These are phyloP conservation scores for Sporothrix globosa DNA, from an alignment of 2,329 filamentous ascomycete species.

Conservation along the genomic window DNA sequence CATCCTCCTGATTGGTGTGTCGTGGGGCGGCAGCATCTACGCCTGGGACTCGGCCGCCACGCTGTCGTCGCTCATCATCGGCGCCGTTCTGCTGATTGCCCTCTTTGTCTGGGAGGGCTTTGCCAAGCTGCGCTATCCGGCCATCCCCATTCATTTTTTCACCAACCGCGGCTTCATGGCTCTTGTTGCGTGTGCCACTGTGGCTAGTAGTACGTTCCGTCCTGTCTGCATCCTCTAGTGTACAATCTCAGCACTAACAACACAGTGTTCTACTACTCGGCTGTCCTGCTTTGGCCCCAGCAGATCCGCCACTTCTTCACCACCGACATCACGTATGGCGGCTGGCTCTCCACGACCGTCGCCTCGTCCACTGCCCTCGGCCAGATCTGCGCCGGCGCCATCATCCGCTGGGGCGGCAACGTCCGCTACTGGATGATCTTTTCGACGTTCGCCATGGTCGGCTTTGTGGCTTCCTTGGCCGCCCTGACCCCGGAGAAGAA, in stretches of 20 bases:
- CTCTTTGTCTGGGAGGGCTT: conserved; percentile 41
- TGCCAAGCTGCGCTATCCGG: conserved; percentile 42
- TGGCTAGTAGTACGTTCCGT: conserved; percentile 34
- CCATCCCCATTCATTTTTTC: conserved; percentile 46
- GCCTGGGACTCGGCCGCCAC: conserved; percentile 47
- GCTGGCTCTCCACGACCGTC: conserved; percentile 28
- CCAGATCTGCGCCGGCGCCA: conserved; percentile 28
- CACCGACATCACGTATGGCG: conserved; percentile 26
- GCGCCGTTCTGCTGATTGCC: conserved; percentile 36
- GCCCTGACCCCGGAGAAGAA: conserved; percentile 9
- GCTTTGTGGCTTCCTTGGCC: conserved; percentile 31
- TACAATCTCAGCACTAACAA: conserved; percentile 36
- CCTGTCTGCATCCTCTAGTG: background rate
- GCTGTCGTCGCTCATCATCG: conserved; percentile 41
- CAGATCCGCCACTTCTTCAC: conserved; percentile 43
- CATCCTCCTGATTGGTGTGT: conserved; percentile 52
- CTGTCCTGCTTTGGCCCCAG: conserved; percentile 46
- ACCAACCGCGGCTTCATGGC: conserved; percentile 42
- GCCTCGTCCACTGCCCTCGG: conserved; percentile 24
- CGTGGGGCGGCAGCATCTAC: conserved; percentile 49
- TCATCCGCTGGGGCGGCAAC: conserved; percentile 26
- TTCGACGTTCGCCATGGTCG: conserved; percentile 44
- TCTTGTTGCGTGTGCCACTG: conserved; percentile 42
- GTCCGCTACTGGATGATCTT: conserved; percentile 34
- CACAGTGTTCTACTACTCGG: conserved; percentile 45